Evolutionary conservation across 345 rosid species (phyloP).

Genomic region (Litchi chinensis): DNA sequence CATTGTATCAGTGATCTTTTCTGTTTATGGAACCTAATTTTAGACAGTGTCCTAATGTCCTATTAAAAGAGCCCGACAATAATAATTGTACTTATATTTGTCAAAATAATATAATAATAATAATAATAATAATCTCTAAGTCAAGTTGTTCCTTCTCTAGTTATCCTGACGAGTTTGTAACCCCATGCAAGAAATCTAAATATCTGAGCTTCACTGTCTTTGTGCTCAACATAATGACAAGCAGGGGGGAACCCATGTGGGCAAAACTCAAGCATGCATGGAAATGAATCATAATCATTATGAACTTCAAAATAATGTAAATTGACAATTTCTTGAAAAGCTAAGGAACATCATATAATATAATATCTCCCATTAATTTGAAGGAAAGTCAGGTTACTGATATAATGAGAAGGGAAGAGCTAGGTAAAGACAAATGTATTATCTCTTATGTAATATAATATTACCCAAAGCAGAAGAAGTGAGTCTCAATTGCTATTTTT

Average conservation of each 20-base stretch:
- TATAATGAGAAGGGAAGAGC: conserved; percentile 1
- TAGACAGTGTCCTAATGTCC: too few species aligned
- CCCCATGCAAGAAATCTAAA: conserved; percentile 12
- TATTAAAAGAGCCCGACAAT: too few species aligned
- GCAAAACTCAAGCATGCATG: conserved; percentile 26
- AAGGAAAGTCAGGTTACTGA: conserved; percentile 15
- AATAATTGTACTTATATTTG: too few species aligned
- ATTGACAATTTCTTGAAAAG: conserved; percentile 5
- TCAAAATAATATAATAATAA: too few species aligned
- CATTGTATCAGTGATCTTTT: too few species aligned
- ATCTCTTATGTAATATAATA: conserved; percentile 18
- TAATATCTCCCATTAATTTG: conserved; percentile 7
- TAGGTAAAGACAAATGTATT: conserved; percentile 34
- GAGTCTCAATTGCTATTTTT: not conserved
- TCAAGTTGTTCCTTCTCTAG: not conserved
- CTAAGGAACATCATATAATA: not conserved
- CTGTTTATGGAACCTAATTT: too few species aligned
- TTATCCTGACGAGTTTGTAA: conserved; percentile 13
- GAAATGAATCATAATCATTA: conserved; percentile 17
- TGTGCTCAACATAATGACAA: conserved; percentile 23
- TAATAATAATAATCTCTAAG: too few species aligned
- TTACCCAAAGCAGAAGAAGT: not conserved
- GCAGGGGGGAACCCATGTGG: conserved; percentile 27
- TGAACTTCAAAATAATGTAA: conserved; percentile 18
- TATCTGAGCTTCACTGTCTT: conserved; percentile 6